Evolutionary conservation across 352 stramenopile species (phyloP).

Genomic region (Phytophthora tubulina): DNA sequence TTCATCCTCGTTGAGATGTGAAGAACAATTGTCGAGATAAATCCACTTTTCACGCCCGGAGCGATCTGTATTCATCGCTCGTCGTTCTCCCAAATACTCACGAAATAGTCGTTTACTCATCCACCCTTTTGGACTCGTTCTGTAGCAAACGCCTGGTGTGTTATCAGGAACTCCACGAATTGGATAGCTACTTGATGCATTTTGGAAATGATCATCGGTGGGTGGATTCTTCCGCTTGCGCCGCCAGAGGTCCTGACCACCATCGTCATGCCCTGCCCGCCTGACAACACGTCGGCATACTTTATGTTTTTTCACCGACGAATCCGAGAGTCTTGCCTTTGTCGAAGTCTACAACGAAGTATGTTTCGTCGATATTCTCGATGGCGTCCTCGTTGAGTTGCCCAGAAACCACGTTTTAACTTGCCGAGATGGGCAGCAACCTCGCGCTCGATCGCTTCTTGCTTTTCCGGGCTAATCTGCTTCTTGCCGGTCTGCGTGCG

Average conservation of each 20-base stretch:
- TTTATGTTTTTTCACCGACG: constrained; percentile 32
- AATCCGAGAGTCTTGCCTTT: constrained; percentile 31
- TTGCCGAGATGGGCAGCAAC: constrained; percentile 35
- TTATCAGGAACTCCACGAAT: constrained; percentile 34
- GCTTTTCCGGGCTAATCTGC: constrained; percentile 11
- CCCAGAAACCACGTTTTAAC: constrained; percentile 29
- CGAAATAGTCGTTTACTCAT: constrained; percentile 36
- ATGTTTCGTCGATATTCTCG: constrained; percentile 45
- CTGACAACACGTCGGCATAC: constrained; percentile 39
- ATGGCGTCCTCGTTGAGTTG: constrained; percentile 30
- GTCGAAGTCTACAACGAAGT: constrained; percentile 41
- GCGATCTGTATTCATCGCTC: constrained; percentile 15
- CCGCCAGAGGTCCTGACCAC: constrained; percentile 35
- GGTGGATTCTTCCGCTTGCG: constrained; percentile 17
- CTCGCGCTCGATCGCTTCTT: constrained; percentile 22
- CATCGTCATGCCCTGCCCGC: constrained; percentile 43
- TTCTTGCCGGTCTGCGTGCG: constrained; percentile 12
- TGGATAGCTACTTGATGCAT: constrained; percentile 25
- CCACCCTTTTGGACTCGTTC: constrained; percentile 37
- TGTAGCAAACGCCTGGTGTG: constrained; percentile 31
- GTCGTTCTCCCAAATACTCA: constrained; percentile 32
- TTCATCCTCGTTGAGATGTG: constrained; percentile 3
- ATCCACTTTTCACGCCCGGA: constrained; percentile 25
- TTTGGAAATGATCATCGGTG: constrained; percentile 49
- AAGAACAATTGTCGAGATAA: constrained; percentile 39